Conservation (phyloP, 2,329 filamentous ascomycete genomes). For the Fusarium sp. region DNA sequence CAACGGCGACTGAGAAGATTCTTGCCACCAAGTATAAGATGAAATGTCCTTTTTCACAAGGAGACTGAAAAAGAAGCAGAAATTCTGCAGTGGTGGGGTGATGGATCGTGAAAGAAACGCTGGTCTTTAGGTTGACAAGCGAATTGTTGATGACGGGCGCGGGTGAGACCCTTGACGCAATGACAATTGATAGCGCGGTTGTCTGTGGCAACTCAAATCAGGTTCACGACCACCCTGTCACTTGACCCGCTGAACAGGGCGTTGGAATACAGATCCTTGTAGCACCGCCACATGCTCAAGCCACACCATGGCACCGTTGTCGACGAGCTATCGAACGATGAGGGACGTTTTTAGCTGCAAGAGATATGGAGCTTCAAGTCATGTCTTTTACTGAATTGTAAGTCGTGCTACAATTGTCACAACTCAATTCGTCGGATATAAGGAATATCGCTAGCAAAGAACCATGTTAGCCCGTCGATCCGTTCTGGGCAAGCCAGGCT, state of each 20-base stretch:
- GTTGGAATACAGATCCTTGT: not conserved
- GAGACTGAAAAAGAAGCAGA: conserved; percentile 7
- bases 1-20: not conserved
- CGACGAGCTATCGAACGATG: conserved; percentile 43
- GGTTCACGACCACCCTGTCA: conserved; percentile 36
- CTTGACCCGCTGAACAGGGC: conserved; percentile 32
- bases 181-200: conserved; percentile 49
- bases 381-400: conserved; percentile 28
- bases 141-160: conserved; percentile 44
- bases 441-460: not conserved
- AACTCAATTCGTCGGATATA: conserved; percentile 2
- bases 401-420: conserved; percentile 6
- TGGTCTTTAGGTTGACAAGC: conserved; percentile 35
- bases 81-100: conserved; percentile 36
- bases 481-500: conserved; percentile 48
- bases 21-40: not conserved
- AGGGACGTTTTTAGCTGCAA: conserved; percentile 24
- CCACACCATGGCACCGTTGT: conserved; percentile 33
- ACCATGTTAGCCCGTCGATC: conserved; percentile 48
- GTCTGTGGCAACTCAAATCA: conserved; percentile 56
- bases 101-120: conserved; percentile 36
- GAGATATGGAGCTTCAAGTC: conserved; percentile 27
- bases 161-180: conserved; percentile 51
- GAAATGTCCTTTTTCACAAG: conserved; percentile 7
- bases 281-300: conserved; percentile 27